phyloP scores from a whole-genome alignment of 768 basidiomycete genomes.

The Strobilomyces confusus region DNA sequence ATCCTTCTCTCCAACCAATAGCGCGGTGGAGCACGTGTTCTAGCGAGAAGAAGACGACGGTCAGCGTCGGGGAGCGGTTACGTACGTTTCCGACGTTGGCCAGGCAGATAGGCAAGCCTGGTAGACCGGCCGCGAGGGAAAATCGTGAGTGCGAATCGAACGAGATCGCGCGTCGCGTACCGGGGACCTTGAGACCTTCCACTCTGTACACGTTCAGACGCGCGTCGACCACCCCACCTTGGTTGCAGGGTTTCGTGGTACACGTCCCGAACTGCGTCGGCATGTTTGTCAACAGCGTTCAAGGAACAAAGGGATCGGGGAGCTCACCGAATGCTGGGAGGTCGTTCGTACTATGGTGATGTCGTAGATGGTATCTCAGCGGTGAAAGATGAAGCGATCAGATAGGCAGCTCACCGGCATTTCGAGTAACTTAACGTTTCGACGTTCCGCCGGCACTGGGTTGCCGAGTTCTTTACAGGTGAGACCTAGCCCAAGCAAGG shows the following conservation, averaged over 20 bases:
- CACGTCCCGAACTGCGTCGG: constrained; percentile 54
- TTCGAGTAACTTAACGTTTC: constrained; percentile 24
- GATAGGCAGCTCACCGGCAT: constrained; percentile 4
- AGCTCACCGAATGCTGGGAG: constrained; percentile 20
- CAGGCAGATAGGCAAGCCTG: constrained; percentile 38
- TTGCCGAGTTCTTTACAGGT: too few relatives aligned
- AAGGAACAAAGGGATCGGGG: neutral
- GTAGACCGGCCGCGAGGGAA: neutral
- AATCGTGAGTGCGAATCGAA: neutral
- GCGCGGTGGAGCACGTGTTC: constrained; percentile 43
- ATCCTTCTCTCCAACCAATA: constrained; percentile 57
- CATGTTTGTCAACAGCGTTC: neutral
- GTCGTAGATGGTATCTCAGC: neutral
- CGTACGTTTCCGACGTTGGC: constrained; percentile 23
- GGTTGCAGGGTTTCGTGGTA: constrained; percentile 59
- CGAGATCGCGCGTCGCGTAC: constrained; percentile 25
- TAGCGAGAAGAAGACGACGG: neutral
- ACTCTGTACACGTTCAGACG: constrained; percentile 62
- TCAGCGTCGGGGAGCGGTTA: neutral
- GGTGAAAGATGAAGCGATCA: too few relatives aligned
- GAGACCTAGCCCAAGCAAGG: too few relatives aligned
- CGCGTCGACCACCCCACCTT: constrained; percentile 61
- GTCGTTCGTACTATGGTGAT: neutral
- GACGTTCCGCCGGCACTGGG: too few relatives aligned
- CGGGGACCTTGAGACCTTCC: constrained; percentile 56